Conservation (phyloP, 345 rosid species). For the Cardamine chenopodiifolia region DNA sequence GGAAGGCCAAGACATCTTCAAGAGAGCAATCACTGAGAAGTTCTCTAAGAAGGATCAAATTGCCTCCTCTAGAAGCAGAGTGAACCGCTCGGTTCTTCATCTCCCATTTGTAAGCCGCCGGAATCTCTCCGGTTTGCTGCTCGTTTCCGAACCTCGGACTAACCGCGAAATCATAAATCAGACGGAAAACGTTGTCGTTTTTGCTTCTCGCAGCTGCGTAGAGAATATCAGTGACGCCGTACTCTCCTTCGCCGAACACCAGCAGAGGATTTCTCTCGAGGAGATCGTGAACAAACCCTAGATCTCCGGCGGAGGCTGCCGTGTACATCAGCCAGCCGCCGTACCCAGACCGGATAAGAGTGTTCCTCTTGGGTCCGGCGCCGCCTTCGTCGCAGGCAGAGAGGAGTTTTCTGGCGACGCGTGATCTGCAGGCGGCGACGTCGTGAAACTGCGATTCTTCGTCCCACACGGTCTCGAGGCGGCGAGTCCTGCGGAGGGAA, state of each 20-base stretch:
- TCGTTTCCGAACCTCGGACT: slow-evolving; percentile 66
- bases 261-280: slow-evolving; percentile 73
- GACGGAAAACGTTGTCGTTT: slow-evolving; percentile 61
- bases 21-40: slow-evolving; percentile 48
- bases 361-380: slow-evolving; percentile 43
- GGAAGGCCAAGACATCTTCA: slow-evolving; percentile 56
- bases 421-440: slow-evolving; percentile 67
- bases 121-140: slow-evolving; percentile 63
- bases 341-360: slow-evolving; percentile 72
- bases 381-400: slow-evolving; percentile 59
- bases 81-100: slow-evolving; percentile 85
- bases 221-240: slow-evolving; percentile 83
- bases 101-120: slow-evolving; percentile 67
- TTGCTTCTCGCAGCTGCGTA: slow-evolving; percentile 89
- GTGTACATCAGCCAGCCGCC: slow-evolving; percentile 96
- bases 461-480: slow-evolving; percentile 96
- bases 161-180: slow-evolving; percentile 67
- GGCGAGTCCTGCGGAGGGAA: slow-evolving; percentile 86
- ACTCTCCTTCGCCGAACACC: slow-evolving; percentile 94
- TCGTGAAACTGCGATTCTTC: slow-evolving; percentile 69
- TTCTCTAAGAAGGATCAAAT: slow-evolving; percentile 58
- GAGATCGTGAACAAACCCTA: slow-evolving; percentile 61
- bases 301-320: slow-evolving; percentile 95
- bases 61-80: slow-evolving; percentile 94
- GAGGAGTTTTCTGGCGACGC: slow-evolving; percentile 71